These are phyloP conservation scores for Blastocystis sp. DNA, from an alignment of 352 stramenopile genomes.

Conservation along the genomic window DNA sequence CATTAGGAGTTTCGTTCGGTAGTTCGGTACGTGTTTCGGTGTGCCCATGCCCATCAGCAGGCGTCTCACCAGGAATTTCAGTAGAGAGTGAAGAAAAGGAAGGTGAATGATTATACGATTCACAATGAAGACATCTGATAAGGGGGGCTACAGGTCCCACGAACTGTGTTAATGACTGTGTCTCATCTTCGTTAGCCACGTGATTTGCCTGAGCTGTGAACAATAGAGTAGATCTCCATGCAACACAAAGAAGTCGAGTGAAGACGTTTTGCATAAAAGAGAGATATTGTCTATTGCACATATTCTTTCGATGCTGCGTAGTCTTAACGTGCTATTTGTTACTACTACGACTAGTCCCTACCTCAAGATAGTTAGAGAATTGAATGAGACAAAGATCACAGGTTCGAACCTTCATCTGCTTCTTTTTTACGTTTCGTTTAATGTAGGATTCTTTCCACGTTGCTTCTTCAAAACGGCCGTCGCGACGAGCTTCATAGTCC, in stretches of 20 bases:
- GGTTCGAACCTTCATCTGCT: not conserved
- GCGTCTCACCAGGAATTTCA: not conserved
- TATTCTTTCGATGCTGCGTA: not conserved
- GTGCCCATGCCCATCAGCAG: too few species aligned
- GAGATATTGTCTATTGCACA: not conserved
- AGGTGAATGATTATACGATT: not conserved
- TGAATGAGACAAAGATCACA: conserved; percentile 40
- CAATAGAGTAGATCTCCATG: not conserved
- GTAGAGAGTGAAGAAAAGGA: not conserved
- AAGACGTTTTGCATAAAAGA: not conserved
- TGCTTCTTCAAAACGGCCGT: not conserved
- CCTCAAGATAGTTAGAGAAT: conserved; percentile 41
- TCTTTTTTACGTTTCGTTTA: conserved; percentile 13
- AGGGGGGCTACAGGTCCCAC: not conserved
- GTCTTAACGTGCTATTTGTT: not conserved
- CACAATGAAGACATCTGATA: not conserved
- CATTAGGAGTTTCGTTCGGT: not conserved
- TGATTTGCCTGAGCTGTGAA: not conserved
- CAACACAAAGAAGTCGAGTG: not conserved
- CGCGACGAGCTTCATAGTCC: not conserved
- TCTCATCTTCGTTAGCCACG: not conserved
- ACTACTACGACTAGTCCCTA: not conserved
- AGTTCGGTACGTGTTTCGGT: too few species aligned
- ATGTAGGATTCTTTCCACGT: not conserved
- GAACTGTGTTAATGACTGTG: not conserved